Evolutionary conservation across 1,284 basidiomycete genomes (phyloP).

Genomic region (Ustilago nuda): DNA sequence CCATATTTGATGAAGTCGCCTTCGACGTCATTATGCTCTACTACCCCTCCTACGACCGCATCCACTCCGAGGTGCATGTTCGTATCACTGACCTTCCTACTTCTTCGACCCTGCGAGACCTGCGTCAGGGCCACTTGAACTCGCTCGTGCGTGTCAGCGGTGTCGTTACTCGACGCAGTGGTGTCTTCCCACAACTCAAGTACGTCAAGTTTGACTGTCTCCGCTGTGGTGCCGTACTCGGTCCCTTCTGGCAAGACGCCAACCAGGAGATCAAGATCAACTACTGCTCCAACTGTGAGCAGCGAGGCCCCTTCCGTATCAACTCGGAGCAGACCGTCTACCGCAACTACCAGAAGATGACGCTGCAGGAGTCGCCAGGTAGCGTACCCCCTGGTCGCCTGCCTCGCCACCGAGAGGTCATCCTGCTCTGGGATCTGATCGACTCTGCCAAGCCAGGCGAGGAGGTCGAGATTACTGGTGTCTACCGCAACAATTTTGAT

Average conservation of each 20-base stretch:
- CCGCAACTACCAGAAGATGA: slow-evolving; percentile 99
- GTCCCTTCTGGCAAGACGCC: slow-evolving; percentile 97
- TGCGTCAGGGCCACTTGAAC: slow-evolving; percentile 91
- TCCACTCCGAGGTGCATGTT: slow-evolving; percentile 97
- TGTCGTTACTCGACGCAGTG: slow-evolving; percentile 95
- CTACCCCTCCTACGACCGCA: slow-evolving; percentile 95
- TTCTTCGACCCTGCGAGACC: slow-evolving; percentile 87
- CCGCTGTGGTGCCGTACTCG: slow-evolving; percentile 84
- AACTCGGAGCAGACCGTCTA: slow-evolving; percentile 99
- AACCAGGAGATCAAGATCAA: slow-evolving; percentile 91
- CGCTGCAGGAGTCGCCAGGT: slow-evolving; percentile 97
- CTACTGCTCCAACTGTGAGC: slow-evolving; percentile 87
- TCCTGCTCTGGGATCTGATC: slow-evolving; percentile 97
- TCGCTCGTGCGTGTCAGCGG: slow-evolving; percentile 94
- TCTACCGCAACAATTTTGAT: slow-evolving; percentile 99
- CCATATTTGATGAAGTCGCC: slow-evolving; percentile 95
- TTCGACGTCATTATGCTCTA: slow-evolving; percentile 92
- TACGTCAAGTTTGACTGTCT: slow-evolving; percentile 98
- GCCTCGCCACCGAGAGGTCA: slow-evolving; percentile 94
- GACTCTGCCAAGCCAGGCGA: slow-evolving; percentile 98
- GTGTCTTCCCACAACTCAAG: slow-evolving; percentile 98
- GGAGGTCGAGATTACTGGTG: slow-evolving; percentile 90
- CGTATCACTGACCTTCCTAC: slow-evolving; percentile 94
- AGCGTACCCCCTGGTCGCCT: slow-evolving; percentile 96
- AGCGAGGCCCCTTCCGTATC: slow-evolving; percentile 92